Base-by-base conservation (phyloP, 305 asterid species). In the Fraxinus floribunda region DNA sequence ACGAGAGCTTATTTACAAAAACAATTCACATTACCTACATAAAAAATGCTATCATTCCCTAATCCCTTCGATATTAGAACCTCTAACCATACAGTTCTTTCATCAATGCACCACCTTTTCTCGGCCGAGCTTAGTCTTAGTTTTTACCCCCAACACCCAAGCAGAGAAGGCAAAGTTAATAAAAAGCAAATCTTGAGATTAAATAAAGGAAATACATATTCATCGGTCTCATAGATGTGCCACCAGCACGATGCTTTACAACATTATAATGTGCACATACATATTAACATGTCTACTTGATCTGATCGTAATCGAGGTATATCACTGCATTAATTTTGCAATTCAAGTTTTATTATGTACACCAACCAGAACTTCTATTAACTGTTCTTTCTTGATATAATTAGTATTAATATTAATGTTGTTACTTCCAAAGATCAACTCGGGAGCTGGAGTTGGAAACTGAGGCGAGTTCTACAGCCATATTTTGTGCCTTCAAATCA, bases 341-440 rank as follows among this genome's bases (percentile, higher is more conserved):
- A 70, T 70, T 70, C 75, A 78, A 80, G 76, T 77, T 57, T 82
- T 82, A 78, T 85, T 85, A 89, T 87, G 83, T 87, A 85, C 91
- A 89, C 4, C 44, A 75, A 74, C 83, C 76, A 80, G 24, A 29
- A 30, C 80, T 34, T 57, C 76, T 81, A 79, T 13, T 79, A 30
- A 22, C 10, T 26, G 74, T 66, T 66, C 36, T 24, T 64, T 8
- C 73, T 62, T 22, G 38, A 29, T 66, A 76, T 71, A 18, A 62
- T 66, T 38, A 80, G 22, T 26, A 81, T 78, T 52, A 36, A 13
- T 26, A 82, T n/a, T 30, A 72, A 82, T 36, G 62, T 38, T 57
- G 82, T 85, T 79, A 86, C 89, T 87, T 89, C 92, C 92, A 89
- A 52, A 89, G 68, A 83, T 87, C 85, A 74, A 86, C 60, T 57